Conservation (phyloP, 768 basidiomycete species). For the Pleurotus giganteus region DNA sequence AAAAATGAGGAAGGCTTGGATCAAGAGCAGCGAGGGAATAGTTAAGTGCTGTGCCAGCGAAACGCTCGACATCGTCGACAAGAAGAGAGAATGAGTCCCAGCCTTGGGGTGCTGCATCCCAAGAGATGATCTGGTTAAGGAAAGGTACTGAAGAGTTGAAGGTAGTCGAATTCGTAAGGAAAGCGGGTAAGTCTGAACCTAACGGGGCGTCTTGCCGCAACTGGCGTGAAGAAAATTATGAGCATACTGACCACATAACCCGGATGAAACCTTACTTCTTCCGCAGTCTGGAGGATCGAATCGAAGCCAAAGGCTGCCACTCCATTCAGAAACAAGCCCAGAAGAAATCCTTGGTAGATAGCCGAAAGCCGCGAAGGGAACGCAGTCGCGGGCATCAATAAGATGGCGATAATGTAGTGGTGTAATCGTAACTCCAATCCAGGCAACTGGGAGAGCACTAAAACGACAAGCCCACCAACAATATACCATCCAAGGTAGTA, state of each 20-base stretch:
- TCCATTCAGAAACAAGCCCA: conserved; percentile 82
- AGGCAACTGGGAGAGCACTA: conserved; percentile 70
- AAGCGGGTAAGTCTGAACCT: conserved; percentile 67
- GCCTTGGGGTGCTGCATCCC: conserved; percentile 48
- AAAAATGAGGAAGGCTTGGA: conserved; percentile 65
- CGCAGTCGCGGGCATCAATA: conserved; percentile 72
- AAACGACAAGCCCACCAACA: conserved; percentile 58
- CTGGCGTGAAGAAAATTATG: conserved; percentile 32
- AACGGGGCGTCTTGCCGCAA: conserved; percentile 70
- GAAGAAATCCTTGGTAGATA: conserved; percentile 76
- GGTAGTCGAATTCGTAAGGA: conserved; percentile 73
- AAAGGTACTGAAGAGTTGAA: conserved; percentile 57
- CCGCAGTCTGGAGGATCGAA: conserved; percentile 74
- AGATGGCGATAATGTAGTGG: conserved; percentile 79
- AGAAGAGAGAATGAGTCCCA: conserved; percentile 82
- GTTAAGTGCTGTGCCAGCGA: conserved; percentile 66
- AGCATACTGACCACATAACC: background rate
- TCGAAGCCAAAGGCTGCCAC: conserved; percentile 78
- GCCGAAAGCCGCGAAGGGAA: conserved; percentile 81
- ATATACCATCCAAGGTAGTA: conserved; percentile 76
- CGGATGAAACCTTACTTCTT: conserved; percentile 45
- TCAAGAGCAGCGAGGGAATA: conserved; percentile 67
- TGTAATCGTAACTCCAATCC: conserved; percentile 71
- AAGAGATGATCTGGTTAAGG: conserved; percentile 51
- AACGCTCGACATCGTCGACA: conserved; percentile 85